phyloP scores from a whole-genome alignment of 805 yeast genomes.

The Wickerhamiella parazyma region DNA sequence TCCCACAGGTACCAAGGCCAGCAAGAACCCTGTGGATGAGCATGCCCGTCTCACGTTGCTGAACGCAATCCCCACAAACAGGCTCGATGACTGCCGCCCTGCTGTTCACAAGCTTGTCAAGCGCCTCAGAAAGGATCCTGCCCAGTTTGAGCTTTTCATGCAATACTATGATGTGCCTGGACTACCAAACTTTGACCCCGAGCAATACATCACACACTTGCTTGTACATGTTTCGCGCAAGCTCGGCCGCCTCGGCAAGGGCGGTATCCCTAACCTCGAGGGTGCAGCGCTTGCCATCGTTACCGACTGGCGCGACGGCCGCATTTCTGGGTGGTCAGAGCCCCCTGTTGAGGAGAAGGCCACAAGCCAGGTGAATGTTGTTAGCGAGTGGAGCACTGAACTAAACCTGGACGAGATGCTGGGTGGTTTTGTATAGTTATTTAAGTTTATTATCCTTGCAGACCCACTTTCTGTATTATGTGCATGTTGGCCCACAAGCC shows the following conservation, averaged over 20 bases:
- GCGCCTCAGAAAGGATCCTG: conserved; percentile 56
- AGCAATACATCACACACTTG: conserved; percentile 71
- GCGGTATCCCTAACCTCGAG: conserved; percentile 82
- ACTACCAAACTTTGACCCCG: conserved; percentile 53
- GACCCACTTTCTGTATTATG: too few species aligned
- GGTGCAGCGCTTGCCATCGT: conserved; percentile 73
- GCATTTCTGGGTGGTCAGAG: conserved; percentile 78
- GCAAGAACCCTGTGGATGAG: conserved; percentile 38
- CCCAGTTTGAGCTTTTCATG: conserved; percentile 53
- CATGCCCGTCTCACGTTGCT: conserved; percentile 81
- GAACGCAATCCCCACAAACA: conserved; percentile 81
- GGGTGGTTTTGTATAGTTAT: conserved; percentile 10
- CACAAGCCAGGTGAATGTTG: conserved; percentile 56
- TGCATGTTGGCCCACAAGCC: too few species aligned
- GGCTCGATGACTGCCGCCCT: conserved; percentile 68
- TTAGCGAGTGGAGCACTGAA: conserved; percentile 84
- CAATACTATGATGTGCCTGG: conserved; percentile 69
- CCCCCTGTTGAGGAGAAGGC: conserved; percentile 41
- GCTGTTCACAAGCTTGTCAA: conserved; percentile 68
- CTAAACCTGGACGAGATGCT: conserved; percentile 81
- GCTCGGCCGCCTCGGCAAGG: conserved; percentile 82
- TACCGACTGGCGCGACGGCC: conserved; percentile 96
- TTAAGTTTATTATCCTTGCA: too few species aligned
- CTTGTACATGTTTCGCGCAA: conserved; percentile 86
- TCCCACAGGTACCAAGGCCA: conserved; percentile 40